phyloP scores from a whole-genome alignment of 805 yeast species.

The Barnettozyma wickerhamii region DNA sequence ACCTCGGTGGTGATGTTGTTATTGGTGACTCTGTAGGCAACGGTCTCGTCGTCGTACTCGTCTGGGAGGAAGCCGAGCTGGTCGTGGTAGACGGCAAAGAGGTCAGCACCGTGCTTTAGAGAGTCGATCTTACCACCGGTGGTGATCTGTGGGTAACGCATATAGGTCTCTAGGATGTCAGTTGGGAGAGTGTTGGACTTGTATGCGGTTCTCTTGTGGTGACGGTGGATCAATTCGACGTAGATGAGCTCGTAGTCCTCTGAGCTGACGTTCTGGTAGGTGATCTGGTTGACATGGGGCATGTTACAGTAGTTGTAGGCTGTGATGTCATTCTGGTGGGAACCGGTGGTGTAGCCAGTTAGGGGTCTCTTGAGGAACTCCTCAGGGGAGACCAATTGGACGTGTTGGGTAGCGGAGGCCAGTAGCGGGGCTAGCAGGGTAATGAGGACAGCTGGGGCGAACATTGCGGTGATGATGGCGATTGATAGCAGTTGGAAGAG shows the following conservation, averaged over 20 bases:
- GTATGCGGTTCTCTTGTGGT: constrained; percentile 41
- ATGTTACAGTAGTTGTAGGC: constrained; percentile 40
- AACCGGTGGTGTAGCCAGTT: constrained; percentile 22
- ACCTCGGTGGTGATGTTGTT: constrained; percentile 37
- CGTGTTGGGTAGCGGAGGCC: constrained; percentile 9
- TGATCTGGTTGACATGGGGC: constrained; percentile 35
- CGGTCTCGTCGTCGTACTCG: constrained; percentile 28
- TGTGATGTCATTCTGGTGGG: constrained; percentile 26
- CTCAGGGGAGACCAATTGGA: constrained; percentile 15
- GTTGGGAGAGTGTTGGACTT: constrained; percentile 31
- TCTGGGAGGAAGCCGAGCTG: constrained; percentile 31
- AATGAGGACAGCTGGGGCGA: constrained; percentile 1
- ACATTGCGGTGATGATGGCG: constrained; percentile 2
- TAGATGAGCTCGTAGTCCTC: constrained; percentile 28
- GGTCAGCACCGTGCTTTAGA: constrained; percentile 34
- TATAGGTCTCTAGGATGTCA: constrained; percentile 27
- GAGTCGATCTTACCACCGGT: constrained; percentile 37
- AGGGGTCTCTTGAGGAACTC: constrained; percentile 17
- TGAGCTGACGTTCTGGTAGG: constrained; percentile 27
- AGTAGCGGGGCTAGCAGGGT: background rate
- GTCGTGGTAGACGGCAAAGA: constrained; percentile 34
- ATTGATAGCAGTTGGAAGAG: background rate
- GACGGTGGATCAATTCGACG: constrained; percentile 40
- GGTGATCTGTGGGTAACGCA: constrained; percentile 35
- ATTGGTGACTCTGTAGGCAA: constrained; percentile 33